Conservation (phyloP, 1,284 basidiomycete species). For the Takashimella koratensis region DNA sequence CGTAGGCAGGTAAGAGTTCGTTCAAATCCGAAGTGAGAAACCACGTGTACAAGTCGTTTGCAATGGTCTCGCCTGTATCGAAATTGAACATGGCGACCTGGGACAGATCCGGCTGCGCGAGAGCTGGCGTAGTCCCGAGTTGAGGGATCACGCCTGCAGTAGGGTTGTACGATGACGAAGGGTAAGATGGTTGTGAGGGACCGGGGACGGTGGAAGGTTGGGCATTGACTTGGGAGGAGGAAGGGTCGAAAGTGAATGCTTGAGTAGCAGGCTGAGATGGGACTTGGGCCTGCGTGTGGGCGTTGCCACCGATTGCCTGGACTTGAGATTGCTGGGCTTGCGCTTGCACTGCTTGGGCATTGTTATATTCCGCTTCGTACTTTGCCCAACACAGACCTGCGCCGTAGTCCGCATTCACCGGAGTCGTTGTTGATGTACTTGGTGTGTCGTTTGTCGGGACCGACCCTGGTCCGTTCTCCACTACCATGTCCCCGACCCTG, state of each 20-base stretch:
- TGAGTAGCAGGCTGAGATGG: background rate
- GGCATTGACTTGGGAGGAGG: background rate
- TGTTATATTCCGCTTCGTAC: background rate
- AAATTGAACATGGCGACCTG: background rate
- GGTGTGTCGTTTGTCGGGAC: background rate
- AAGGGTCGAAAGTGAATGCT: background rate
- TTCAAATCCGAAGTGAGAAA: constrained; percentile 1
- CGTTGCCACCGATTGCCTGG: too few relatives aligned
- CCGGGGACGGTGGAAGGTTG: background rate
- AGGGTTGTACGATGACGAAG: background rate
- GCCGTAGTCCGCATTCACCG: background rate
- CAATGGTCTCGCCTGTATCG: background rate
- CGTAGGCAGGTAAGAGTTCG: too few relatives aligned
- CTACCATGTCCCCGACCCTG: background rate
- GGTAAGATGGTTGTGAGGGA: background rate
- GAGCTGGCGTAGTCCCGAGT: background rate
- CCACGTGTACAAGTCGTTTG: constrained; percentile 1
- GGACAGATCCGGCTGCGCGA: background rate
- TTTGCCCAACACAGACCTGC: background rate
- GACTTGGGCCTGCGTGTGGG: background rate
- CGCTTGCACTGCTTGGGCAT: background rate
- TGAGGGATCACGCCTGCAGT: background rate
- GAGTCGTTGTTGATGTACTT: background rate
- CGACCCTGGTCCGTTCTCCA: too few relatives aligned
- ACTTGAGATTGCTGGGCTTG: background rate